phyloP scores from a whole-genome alignment of 2,329 filamentous ascomycete genomes.

The Byssochlamys sp. region DNA sequence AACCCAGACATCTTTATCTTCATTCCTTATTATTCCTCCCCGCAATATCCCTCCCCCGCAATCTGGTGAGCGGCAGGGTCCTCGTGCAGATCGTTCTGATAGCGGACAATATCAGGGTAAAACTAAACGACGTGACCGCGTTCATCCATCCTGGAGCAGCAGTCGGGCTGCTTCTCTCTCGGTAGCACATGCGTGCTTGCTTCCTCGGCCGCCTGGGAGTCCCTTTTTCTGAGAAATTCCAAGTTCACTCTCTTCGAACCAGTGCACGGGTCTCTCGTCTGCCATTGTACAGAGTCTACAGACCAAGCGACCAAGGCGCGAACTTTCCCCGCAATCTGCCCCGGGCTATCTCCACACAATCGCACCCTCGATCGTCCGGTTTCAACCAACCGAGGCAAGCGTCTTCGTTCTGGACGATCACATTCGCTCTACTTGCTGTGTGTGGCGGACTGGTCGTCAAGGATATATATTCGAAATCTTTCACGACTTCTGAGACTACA shows the following conservation, averaged over 20 bases:
- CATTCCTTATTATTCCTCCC: not conserved
- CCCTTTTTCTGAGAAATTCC: slow-evolving; percentile 21
- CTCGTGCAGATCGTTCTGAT: not conserved
- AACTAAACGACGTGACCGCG: not conserved
- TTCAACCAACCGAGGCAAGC: slow-evolving; percentile 22
- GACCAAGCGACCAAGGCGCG: slow-evolving; percentile 13
- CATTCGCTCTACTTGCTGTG: slow-evolving; percentile 22
- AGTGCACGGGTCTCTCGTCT: slow-evolving; percentile 14
- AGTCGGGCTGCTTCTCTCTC: slow-evolving; percentile 1
- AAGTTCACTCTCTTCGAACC: slow-evolving; percentile 9
- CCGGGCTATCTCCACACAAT: slow-evolving; percentile 18
- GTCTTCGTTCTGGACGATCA: slow-evolving; percentile 30
- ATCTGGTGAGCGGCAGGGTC: not conserved
- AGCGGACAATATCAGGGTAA: not conserved
- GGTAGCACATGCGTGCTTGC: slow-evolving; percentile 28
- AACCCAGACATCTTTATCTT: not conserved
- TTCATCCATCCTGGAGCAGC: not conserved
- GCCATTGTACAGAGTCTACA: slow-evolving; percentile 9
- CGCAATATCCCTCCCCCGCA: not conserved
- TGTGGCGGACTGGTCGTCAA: slow-evolving; percentile 27
- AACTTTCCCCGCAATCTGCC: slow-evolving; percentile 11
- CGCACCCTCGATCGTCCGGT: slow-evolving; percentile 8
- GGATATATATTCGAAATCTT: slow-evolving; percentile 18
- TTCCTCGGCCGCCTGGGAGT: slow-evolving; percentile 20
- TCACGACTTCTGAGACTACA: slow-evolving; percentile 5